Evolutionary conservation across 768 basidiomycete species (phyloP), one percentile per base, ranked within the genome.

Genomic region (Piloderma croceum): DNA sequence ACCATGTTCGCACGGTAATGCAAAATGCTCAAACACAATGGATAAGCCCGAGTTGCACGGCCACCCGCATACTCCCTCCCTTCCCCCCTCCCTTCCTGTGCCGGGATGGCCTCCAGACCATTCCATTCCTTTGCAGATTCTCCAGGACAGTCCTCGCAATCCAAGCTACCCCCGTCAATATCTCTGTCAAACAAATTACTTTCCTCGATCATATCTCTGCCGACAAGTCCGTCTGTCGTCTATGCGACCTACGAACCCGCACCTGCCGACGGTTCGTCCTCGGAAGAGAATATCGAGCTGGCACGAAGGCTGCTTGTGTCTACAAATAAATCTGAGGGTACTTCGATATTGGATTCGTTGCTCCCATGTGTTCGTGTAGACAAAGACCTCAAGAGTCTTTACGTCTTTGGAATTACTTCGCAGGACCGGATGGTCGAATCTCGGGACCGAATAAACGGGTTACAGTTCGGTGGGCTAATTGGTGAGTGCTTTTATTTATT

Each of bases 341-440:
- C 60, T 17, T 21, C 67, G 3, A 57, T 84, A 36, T 47, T 71
- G 6, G 68, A 74, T 5, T 74, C 77, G 7, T 54, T 80, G 20
- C 56, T 85, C 18, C 62, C 75, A 31, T 68, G 70, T 44, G 70
- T 76, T 20, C 65, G 74, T 46, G 58, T 77, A 34, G 64, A 64
- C 24, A 58, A 67, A 37, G 60, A 62, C 19, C 54, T 65, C 7
- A 68, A 64, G n/a, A 50, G 59, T 19, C 65, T 86, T 39, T 76
- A 82, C 59, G 69, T 77, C n/a, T 87, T 83, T 55, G 58, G 61
- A 12, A 57, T 84, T 21, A 63, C 67, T 13, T 61, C 71, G 20
- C 43, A 51, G 3, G 62, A 66, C 34, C 41, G 46, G 12, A 46
- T 57, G 24, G 58, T 61, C 18, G 43, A 57, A 21, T 58, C 60